Base-by-base conservation (phyloP, 768 basidiomycete species). In the Lentinula edodes region DNA sequence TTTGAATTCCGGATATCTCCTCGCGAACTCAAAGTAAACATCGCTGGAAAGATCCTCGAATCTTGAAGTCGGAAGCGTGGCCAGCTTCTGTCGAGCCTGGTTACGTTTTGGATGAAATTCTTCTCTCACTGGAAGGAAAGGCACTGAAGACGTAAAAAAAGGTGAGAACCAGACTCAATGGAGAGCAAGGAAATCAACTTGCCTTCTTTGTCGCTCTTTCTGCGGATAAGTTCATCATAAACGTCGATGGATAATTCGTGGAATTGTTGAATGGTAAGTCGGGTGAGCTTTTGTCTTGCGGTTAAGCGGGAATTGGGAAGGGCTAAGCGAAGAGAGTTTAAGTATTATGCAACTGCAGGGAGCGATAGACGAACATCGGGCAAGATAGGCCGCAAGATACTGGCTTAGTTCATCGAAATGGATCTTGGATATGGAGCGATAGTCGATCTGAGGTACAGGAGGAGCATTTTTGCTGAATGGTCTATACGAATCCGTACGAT, bases 71-170 rank as follows among this genome's bases (percentile, higher is more conserved):
- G 95, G 93, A 15, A 98, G 82, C 0, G 95, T 98, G 1, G 96
- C 94, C 38, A 98, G 85, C 75, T 98, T 98, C 75, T 98, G 96
- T 43, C 96, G 84, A 0, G 96, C 96, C 75, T 97, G 96, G 71
- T 98, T 98, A 53, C 97, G 88, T 74, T 98, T 99, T 7, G 96
- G 95, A 74, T 98, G 97, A 71, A 98, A 98, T 65, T 98, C 96
- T 60, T 91, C 86, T 60, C 93, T 85, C 2, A 94, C 86, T 23
- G 95, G 93, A 20, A 99, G 83, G 76, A 95, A 98, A 43, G 94
- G 89, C 36, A 89, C 93, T 93, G 65, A 41, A 60, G 35, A 60
- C 45, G 54, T 18, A 62, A 58, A 64, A 59, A 64, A 69, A 63
- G 57, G 56, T 48, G 51, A 46, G 45, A 4, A 42, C 50, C 52